Evolutionary conservation across 768 basidiomycete species (phyloP), one percentile per base, ranked within the genome.

Genomic region (Termitomyces eurrhizus): DNA sequence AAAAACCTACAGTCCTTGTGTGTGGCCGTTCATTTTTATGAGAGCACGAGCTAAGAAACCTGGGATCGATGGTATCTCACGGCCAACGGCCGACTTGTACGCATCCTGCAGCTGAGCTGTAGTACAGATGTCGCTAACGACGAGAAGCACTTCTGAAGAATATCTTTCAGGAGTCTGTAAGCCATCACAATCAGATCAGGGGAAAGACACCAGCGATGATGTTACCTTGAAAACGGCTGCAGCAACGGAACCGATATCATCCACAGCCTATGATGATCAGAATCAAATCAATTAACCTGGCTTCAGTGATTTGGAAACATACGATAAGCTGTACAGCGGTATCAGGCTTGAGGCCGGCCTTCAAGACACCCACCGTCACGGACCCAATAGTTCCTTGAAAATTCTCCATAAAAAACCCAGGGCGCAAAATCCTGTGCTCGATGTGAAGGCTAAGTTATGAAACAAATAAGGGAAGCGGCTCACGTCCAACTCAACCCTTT

Each of bases 401-500:
- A 55, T 79, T 78, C 53, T 79, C 78, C 76, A 79, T 75, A 63
- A 80, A 80, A 58, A 79, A 76, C 9, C 68, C 73, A 3, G 77
- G 77, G 7, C 77, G 76, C 26, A 79, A 53, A 53, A 79, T 74
- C 18, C 76, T 78, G 59, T 42, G 7, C 32, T 4, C 1, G 11
- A 24, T 1, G 7, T 32, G 35, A 21, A 59, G 24, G 37, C 35
- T 1, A 35, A 39, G 41, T 26, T 0, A 1, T 24, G 36, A 6
- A 9, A 16, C 48, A n/a, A 54, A 29, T 32, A 21, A 48, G 24
- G 24, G 37, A 46, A 18, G 36, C 2, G 52, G 69, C 77, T 56
- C 52, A 78, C 77, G 75, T 77, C 77, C 77, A 78, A 13, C 61
- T 64, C 5, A 78, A 61, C 1, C 72, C 73, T 51, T 70, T 70